Conservation (phyloP, 1,284 basidiomycete species). For the Cryptococcus sp. region DNA sequence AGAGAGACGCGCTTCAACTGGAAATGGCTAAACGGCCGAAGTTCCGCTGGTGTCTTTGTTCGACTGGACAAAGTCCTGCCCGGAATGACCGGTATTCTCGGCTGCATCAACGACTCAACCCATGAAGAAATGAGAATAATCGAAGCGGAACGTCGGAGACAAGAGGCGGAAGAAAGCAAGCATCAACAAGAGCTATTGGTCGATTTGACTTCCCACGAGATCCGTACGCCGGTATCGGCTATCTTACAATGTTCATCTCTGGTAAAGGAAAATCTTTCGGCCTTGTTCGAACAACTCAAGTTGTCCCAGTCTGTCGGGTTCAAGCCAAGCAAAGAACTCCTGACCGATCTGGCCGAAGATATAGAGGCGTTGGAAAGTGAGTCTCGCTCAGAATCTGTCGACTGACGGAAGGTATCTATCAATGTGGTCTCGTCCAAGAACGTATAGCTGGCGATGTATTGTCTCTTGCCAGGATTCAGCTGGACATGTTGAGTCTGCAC, state of each 20-base stretch:
- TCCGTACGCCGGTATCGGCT: constrained; percentile 42
- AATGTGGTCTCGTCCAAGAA: constrained; percentile 48
- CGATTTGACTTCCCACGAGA: constrained; percentile 47
- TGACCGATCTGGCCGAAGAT: constrained; percentile 45
- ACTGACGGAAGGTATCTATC: constrained; percentile 23
- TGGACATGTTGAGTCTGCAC: constrained; percentile 39
- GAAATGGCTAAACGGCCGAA: constrained; percentile 36
- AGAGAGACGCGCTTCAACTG: constrained; percentile 22
- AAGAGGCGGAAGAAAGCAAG: constrained; percentile 40
- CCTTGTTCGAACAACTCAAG: constrained; percentile 34
- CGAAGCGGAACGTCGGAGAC: constrained; percentile 35
- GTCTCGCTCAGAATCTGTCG: neutral
- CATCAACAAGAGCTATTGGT: constrained; percentile 45
- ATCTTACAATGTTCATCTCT: constrained; percentile 44
- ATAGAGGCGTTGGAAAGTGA: constrained; percentile 41
- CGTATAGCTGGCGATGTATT: constrained; percentile 50
- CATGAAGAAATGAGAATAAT: constrained; percentile 35
- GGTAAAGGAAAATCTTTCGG: constrained; percentile 42
- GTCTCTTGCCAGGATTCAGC: constrained; percentile 47
- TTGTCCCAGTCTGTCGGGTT: constrained; percentile 22
- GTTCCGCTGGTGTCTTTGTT: constrained; percentile 33
- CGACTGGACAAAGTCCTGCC: constrained; percentile 30
- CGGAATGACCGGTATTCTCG: constrained; percentile 30
- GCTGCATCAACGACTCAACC: constrained; percentile 38
- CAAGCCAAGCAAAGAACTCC: constrained; percentile 30